phyloP scores from a whole-genome alignment of 345 rosid genomes.

The Sonneratia alba region DNA sequence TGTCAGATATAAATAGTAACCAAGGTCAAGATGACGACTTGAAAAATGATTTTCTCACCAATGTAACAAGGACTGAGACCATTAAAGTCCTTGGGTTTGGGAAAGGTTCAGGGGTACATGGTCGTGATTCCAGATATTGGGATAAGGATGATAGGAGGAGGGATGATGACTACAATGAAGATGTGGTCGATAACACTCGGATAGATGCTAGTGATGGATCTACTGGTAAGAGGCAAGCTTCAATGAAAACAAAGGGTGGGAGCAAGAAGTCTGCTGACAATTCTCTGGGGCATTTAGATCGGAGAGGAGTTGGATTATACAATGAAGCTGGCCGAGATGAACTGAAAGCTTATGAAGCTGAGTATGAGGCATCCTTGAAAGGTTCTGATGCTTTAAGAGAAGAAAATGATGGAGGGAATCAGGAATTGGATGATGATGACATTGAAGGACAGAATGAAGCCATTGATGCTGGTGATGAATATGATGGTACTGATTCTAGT shows the following conservation, averaged over 20 bases:
- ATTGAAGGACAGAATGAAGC: constrained; percentile 31
- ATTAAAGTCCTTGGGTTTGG: constrained; percentile 65
- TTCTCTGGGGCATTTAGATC: constrained; percentile 17
- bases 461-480: constrained; percentile 41
- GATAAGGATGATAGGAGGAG: constrained; percentile 94
- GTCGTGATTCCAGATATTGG: constrained; percentile 88
- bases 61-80: constrained; percentile 61
- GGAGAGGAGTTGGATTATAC: constrained; percentile 54
- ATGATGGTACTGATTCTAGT: constrained; percentile 11
- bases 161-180: constrained; percentile 75
- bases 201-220: constrained; percentile 16
- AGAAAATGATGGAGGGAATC: constrained; percentile 16
- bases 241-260: constrained; percentile 13
- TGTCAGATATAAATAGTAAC: constrained; percentile 30
- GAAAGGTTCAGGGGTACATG: constrained; percentile 50
- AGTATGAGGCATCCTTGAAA: constrained; percentile 70
- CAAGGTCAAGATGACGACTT: constrained; percentile 26
- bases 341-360: constrained; percentile 62
- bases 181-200: constrained; percentile 32
- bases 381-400: constrained; percentile 21
- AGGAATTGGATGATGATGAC: constrained; percentile 18
- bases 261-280: constrained; percentile 26
- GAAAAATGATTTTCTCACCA: constrained; percentile 54
- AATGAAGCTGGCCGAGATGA: constrained; percentile 91
- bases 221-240: constrained; percentile 19